phyloP scores from a whole-genome alignment of 2,329 filamentous ascomycete genomes.

The Aspergillus sp. region DNA sequence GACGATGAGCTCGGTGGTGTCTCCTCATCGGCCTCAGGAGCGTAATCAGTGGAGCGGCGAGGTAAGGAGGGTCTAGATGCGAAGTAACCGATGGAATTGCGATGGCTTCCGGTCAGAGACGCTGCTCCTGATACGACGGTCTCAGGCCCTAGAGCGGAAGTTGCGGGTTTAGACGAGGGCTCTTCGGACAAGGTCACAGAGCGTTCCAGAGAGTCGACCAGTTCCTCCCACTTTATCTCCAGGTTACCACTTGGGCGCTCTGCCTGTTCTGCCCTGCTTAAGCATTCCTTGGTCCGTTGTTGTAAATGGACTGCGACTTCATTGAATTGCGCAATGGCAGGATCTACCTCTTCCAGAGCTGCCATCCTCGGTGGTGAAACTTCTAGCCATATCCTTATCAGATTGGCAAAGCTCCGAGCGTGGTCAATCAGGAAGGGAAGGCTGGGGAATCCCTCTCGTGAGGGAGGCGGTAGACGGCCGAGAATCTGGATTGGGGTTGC shows the following conservation, averaged over 20 bases:
- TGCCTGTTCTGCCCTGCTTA: slow-evolving; percentile 48
- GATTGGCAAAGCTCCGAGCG: slow-evolving; percentile 76
- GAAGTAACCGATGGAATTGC: slow-evolving; percentile 45
- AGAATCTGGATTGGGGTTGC: slow-evolving; percentile 90
- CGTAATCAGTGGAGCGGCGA: slow-evolving; percentile 40
- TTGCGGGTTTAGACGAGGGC: slow-evolving; percentile 34
- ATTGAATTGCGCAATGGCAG: slow-evolving; percentile 44
- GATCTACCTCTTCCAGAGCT: slow-evolving; percentile 40
- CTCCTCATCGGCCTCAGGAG: slow-evolving; percentile 42
- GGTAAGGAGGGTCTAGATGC: slow-evolving; percentile 36
- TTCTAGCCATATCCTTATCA: slow-evolving; percentile 64
- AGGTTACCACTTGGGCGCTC: slow-evolving; percentile 48
- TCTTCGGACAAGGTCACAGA: slow-evolving; percentile 44
- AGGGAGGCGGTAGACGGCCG: slow-evolving; percentile 73
- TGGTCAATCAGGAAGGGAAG: slow-evolving; percentile 92
- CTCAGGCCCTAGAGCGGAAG: slow-evolving; percentile 37
- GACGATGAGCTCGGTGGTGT: slow-evolving; percentile 47
- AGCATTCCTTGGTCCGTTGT: slow-evolving; percentile 46
- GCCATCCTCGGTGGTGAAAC: slow-evolving; percentile 40
- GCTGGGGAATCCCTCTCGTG: slow-evolving; percentile 88
- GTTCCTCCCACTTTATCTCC: slow-evolving; percentile 51
- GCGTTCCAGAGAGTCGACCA: slow-evolving; percentile 50
- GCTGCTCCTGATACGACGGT: slow-evolving; percentile 29
- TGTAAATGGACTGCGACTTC: slow-evolving; percentile 43
- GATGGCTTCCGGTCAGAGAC: slow-evolving; percentile 34